A percentile compares a stretch with the other conserved stretches of the same genome.
Evolutionary conservation across 257 asterid genomes (phyloP).

Genomic region (Nicotiana otophora): DNA sequence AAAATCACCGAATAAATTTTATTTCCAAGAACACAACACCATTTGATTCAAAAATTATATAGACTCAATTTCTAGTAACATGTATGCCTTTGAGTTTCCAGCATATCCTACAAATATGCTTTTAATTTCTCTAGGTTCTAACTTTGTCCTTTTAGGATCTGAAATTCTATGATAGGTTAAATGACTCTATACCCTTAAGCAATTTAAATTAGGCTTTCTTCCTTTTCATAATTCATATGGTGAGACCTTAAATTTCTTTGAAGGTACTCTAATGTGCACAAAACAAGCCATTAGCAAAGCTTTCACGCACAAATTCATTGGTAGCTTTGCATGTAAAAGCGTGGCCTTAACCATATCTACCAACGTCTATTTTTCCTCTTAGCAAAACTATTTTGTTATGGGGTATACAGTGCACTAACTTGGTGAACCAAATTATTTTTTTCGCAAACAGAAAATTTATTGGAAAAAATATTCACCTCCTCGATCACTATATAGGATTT

Average conservation of each 20-base stretch:
- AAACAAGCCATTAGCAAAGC: not conserved
- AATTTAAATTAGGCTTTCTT: not conserved
- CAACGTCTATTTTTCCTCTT: not conserved
- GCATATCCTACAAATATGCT: conserved; percentile 9
- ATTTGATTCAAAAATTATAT: not conserved
- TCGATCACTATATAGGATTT: not conserved
- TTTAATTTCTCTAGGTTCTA: not conserved
- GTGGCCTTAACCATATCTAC: not conserved
- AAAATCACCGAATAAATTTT: not conserved
- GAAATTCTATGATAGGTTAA: not conserved
- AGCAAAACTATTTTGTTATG: not conserved
- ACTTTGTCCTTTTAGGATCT: not conserved
- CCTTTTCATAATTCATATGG: not conserved
- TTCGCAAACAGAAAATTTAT: not conserved
- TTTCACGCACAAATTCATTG: not conserved
- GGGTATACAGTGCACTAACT: not conserved
- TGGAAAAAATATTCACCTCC: not conserved
- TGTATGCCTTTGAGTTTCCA: conserved; percentile 2
- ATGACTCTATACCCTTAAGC: not conserved
- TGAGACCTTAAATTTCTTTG: not conserved
- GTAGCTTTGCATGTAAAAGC: not conserved
- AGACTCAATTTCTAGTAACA: not conserved
- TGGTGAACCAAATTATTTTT: not conserved
- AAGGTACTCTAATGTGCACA: not conserved
- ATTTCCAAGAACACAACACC: conserved; percentile 9